Percentiles rank a stretch among this genome's conserved stretches.
Evolutionary conservation across 371 early-diverging fungal genomes (phyloP).

Genomic region (Batrachochytrium dendrobatidis): DNA sequence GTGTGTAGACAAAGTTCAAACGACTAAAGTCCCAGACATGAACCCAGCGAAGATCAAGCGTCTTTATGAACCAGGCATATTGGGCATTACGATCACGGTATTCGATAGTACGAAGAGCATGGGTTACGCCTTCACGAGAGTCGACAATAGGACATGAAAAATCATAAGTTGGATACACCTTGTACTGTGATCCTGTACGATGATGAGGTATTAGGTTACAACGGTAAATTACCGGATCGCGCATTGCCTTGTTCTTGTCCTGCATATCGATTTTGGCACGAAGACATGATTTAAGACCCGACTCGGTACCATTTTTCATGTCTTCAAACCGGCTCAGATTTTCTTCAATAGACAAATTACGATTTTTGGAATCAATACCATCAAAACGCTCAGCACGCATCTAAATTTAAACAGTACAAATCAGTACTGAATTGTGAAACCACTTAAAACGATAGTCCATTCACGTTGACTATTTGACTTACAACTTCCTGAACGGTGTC

Average conservation of each 20-base stretch:
- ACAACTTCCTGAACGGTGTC: conserved; percentile 82
- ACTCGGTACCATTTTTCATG: conserved; percentile 80
- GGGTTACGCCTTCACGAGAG: conserved; percentile 96
- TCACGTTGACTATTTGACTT: background rate
- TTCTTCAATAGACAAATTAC: conserved; percentile 83
- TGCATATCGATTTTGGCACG: conserved; percentile 98
- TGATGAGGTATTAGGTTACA: conserved; percentile 93
- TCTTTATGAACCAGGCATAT: conserved; percentile 97
- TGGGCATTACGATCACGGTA: conserved; percentile 99
- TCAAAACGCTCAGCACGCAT: conserved; percentile 75
- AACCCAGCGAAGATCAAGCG: conserved; percentile 79
- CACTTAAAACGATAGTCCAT: no score
- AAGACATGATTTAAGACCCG: conserved; percentile 82
- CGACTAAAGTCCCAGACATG: conserved; percentile 93
- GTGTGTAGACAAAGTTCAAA: conserved; percentile 98
- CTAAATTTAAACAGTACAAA: no score
- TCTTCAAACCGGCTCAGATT: conserved; percentile 89
- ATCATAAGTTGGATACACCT: conserved; percentile 99
- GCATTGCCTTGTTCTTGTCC: conserved; percentile 92
- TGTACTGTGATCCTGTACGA: conserved; percentile 85
- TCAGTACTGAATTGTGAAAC: background rate
- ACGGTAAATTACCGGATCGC: conserved; percentile 99
- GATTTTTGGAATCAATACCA: conserved; percentile 81
- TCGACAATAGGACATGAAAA: conserved; percentile 99
- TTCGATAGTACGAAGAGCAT: conserved; percentile 97